Base-by-base conservation (phyloP, 768 basidiomycete species). In the Tylopilus felleus region DNA sequence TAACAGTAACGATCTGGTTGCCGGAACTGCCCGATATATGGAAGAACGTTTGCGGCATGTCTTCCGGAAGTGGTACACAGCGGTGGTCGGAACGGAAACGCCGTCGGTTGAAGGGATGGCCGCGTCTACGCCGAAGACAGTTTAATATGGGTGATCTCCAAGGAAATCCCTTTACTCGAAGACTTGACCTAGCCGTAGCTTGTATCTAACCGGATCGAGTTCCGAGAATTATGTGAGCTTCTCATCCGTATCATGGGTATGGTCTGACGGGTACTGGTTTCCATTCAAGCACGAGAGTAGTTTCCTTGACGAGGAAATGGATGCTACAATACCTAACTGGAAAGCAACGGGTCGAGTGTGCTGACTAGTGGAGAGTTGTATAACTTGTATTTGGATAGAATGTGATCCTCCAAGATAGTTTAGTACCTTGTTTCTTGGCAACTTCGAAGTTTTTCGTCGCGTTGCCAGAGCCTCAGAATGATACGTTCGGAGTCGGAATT, bases 401-500 rank as follows among this genome's bases (percentile, higher is more conserved):
- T n/a, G n/a, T n/a, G n/a, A n/a, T n/a, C n/a, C n/a, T n/a, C n/a
- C n/a, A n/a, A n/a, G n/a, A n/a, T n/a, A n/a, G n/a, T n/a, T n/a
- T n/a, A n/a, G n/a, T n/a, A n/a, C n/a, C n/a, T 3, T 27, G n/a
- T 13, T 22, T 22, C 39, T 10, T 40, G 21, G 10, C 21, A 13
- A 43, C 42, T 9, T 4, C 8, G 8, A 22, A 19, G 29, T 13
- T 14, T n/a, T n/a, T n/a, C n/a, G n/a, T n/a, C n/a, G 21, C 25
- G 25, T 27, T 27, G 25, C 25, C 25, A 27, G 25, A 27, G 25
- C 3, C n/a, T 22, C n/a, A n/a, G n/a, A n/a, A n/a, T n/a, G 14
- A n/a, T 35, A 47, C 7, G 2, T 19, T 59, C 63, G 56, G 65
- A 54, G 49, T 61, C 65, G 61, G 61, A 60, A 64, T 54, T 52